Evolutionary conservation across 2,329 filamentous ascomycete species (phyloP).

Genomic region (Cryphonectria naterciae): DNA sequence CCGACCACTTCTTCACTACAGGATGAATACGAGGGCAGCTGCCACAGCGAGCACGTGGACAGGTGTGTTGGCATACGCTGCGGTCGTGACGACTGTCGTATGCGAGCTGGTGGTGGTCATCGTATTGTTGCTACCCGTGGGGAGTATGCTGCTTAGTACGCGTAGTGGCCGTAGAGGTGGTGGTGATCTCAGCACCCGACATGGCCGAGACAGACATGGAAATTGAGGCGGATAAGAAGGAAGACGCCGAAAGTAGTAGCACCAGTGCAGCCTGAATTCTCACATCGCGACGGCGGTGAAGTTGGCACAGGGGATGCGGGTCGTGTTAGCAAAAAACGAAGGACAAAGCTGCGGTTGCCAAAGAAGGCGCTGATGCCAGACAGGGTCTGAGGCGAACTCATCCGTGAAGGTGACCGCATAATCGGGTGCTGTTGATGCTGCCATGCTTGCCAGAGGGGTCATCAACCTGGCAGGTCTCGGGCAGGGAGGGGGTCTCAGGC

Average conservation of each 20-base stretch:
- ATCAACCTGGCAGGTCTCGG: constrained; percentile 73
- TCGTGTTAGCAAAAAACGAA: constrained; percentile 66
- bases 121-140: constrained; percentile 13
- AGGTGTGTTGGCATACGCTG: constrained; percentile 19
- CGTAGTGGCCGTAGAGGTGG: background rate
- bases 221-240: constrained; percentile 22
- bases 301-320: constrained; percentile 67
- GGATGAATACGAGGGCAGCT: constrained; percentile 22
- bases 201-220: constrained; percentile 10
- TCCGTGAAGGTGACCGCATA: constrained; percentile 59
- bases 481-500: constrained; percentile 60
- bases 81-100: constrained; percentile 9
- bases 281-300: constrained; percentile 45
- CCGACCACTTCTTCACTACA: background rate
- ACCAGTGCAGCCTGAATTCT: constrained; percentile 28
- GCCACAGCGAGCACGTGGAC: constrained; percentile 15
- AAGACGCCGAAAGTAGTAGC: constrained; percentile 5
- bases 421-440: constrained; percentile 54
- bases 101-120: constrained; percentile 9
- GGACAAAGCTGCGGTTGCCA: constrained; percentile 65
- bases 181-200: background rate
- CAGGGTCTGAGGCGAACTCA: constrained; percentile 57
- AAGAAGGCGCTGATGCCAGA: constrained; percentile 60
- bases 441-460: constrained; percentile 78
- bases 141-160: constrained; percentile 10